These are phyloP conservation scores for Sonneratia caseolaris DNA, from an alignment of 345 rosid species.

Conservation along the genomic window DNA sequence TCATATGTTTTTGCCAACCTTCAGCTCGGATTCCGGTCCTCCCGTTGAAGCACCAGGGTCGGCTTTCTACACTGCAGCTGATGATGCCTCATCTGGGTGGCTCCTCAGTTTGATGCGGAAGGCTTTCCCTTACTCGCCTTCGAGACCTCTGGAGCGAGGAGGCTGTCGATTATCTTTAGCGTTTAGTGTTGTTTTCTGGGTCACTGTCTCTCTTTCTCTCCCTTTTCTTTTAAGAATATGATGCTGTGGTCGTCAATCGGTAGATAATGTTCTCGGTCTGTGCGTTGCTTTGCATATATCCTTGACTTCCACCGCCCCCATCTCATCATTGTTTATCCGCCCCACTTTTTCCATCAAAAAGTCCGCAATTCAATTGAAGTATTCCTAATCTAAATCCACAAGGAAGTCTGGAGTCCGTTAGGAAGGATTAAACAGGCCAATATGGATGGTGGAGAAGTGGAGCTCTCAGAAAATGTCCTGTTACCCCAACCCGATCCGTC, in stretches of 20 bases:
- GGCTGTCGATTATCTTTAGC: constrained; percentile 2
- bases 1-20: background rate
- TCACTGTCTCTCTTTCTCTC: background rate
- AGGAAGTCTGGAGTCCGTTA: background rate
- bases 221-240: background rate
- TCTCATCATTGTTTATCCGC: background rate
- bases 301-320: background rate
- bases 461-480: constrained; percentile 24
- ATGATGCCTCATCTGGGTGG: constrained; percentile 19
- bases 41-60: background rate
- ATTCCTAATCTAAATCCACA: background rate
- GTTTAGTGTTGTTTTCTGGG: constrained; percentile 7
- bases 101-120: constrained; percentile 6
- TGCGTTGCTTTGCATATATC: constrained; percentile 26
- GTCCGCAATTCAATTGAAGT: background rate
- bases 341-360: background rate
- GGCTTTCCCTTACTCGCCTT: background rate
- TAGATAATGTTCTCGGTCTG: constrained; percentile 7
- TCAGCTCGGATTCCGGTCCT: background rate
- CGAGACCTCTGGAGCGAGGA: background rate
- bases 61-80: constrained; percentile 4
- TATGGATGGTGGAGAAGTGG: constrained; percentile 37
- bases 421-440: constrained; percentile 1
- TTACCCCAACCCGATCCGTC: constrained; percentile 19
- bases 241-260: constrained; percentile 6